phyloP scores from a whole-genome alignment of 2,329 filamentous ascomycete species.

The Aspergillus latus region DNA sequence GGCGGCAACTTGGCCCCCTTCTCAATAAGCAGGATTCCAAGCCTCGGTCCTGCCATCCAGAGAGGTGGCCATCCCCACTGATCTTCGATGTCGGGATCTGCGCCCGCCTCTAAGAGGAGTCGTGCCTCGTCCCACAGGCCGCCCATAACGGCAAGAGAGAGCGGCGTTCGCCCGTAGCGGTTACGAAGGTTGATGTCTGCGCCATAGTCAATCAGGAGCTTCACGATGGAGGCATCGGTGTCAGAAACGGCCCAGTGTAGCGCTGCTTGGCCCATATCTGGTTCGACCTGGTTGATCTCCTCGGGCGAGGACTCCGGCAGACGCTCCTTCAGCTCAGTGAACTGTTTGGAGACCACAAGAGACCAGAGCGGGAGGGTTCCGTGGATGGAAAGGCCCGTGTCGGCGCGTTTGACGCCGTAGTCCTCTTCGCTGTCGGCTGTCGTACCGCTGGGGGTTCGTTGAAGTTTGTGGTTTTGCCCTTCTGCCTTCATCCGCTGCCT shows the following conservation, averaged over 20 bases:
- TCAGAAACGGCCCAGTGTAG: conserved; percentile 1
- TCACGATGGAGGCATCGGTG: neutral
- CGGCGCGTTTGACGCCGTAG: neutral
- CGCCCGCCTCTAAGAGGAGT: neutral
- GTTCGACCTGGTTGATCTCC: conserved; percentile 7
- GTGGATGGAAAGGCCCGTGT: neutral
- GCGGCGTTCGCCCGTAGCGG: conserved; percentile 5
- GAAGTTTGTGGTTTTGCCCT: neutral
- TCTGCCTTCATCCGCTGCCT: neutral
- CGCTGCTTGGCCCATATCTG: conserved; percentile 11
- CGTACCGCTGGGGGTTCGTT: neutral
- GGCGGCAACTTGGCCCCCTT: neutral
- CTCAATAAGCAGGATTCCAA: neutral
- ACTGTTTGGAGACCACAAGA: neutral
- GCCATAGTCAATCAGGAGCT: conserved; percentile 2
- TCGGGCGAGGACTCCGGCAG: neutral
- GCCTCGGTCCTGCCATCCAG: neutral
- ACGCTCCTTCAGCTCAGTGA: neutral
- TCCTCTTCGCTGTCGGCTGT: neutral
- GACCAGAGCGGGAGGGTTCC: conserved; percentile 9
- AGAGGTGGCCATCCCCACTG: neutral
- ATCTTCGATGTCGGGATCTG: neutral
- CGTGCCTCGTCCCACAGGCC: neutral
- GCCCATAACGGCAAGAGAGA: neutral
- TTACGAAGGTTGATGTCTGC: conserved; percentile 8